phyloP scores from a whole-genome alignment of 148 eudicot species.

The Vaccinium myrtillus region DNA sequence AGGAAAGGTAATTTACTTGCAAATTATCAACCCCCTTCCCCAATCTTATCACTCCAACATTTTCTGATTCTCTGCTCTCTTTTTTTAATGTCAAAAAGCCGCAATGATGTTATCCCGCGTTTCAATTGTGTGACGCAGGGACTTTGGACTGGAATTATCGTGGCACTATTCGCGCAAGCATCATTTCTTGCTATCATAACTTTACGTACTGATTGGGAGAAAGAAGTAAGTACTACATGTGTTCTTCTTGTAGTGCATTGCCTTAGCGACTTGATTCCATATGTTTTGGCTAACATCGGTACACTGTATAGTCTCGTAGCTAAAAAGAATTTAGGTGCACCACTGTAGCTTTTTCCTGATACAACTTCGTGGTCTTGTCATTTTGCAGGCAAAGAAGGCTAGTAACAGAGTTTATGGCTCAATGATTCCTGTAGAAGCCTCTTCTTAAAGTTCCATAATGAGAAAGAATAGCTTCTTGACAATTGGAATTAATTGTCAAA shows the following conservation, averaged over 20 bases:
- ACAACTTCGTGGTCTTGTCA: neutral
- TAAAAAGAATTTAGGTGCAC: too few species aligned
- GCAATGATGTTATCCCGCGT: neutral
- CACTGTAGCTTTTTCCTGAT: neutral
- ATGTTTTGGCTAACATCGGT: neutral
- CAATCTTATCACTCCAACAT: neutral
- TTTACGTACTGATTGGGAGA: conserved; percentile 55
- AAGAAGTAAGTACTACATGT: conserved; percentile 36
- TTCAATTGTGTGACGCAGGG: conserved; percentile 37
- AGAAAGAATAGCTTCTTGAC: neutral
- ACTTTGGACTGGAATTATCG: conserved; percentile 51
- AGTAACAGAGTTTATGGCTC: conserved; percentile 31
- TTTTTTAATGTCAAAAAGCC: conserved; percentile 15
- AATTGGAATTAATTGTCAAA: neutral
- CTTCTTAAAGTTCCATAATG: neutral
- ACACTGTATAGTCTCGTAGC: neutral
- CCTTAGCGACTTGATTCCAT: neutral
- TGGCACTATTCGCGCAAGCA: conserved; percentile 54
- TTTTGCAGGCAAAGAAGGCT: conserved; percentile 51
- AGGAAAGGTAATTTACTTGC: conserved; percentile 36
- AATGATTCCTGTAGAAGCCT: conserved; percentile 20
- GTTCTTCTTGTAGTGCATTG: neutral
- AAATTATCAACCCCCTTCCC: neutral
- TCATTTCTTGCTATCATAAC: conserved; percentile 42
- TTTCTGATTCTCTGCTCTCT: neutral